Evolutionary conservation across 2,329 filamentous ascomycete species (phyloP).

Genomic region (Alternaria viburni): DNA sequence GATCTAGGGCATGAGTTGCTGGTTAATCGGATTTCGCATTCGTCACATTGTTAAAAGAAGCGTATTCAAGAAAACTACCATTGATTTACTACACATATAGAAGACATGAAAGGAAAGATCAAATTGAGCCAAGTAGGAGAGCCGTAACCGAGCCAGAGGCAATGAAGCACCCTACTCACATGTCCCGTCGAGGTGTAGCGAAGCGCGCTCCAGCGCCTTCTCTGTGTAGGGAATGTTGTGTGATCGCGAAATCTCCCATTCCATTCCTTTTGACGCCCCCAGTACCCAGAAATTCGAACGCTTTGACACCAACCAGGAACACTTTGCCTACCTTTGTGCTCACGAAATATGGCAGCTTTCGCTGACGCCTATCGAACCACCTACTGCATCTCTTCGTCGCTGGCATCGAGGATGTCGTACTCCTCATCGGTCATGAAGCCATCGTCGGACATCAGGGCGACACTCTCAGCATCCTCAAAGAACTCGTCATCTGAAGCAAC

Average conservation of each 20-base stretch:
- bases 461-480: constrained; percentile 65
- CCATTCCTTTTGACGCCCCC: constrained; percentile 2
- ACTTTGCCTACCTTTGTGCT: not conserved
- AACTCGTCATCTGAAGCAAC: constrained; percentile 58
- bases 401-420: constrained; percentile 95
- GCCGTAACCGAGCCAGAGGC: not conserved
- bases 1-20: not conserved
- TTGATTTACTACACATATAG: constrained; percentile 9
- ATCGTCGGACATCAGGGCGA: constrained; percentile 63
- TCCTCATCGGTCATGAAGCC: constrained; percentile 96
- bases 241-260: not conserved
- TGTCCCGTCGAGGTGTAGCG: constrained; percentile 6
- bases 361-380: not conserved
- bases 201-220: constrained; percentile 11
- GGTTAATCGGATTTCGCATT: not conserved
- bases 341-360: not conserved
- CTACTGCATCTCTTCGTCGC: constrained; percentile 73
- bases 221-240: constrained; percentile 3
- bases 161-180: not conserved
- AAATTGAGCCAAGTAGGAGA: constrained; percentile 13
- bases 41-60: not conserved
- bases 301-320: constrained; percentile 6
- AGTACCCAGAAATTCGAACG: constrained; percentile 3
- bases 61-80: constrained; percentile 2
- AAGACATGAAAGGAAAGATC: constrained; percentile 3